Evolutionary conservation across 129 eudicot genomes (phyloP).

Genomic region (Tagetes erecta): DNA sequence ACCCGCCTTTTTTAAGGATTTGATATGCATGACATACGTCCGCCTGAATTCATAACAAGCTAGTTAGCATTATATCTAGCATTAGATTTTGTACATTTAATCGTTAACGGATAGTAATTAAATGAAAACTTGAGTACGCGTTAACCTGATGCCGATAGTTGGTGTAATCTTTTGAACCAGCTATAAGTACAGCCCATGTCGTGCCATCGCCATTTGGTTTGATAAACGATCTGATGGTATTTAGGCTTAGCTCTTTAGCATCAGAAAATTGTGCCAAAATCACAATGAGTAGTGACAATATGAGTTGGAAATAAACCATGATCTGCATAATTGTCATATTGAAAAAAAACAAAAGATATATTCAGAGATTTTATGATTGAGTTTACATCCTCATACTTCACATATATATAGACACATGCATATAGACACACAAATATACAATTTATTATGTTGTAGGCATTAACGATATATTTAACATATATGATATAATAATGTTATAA

Average conservation of each 20-base stretch:
- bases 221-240: background rate
- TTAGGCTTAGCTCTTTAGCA: constrained; percentile 18
- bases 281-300: constrained; percentile 28
- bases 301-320: constrained; percentile 7
- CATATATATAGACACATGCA: too few species aligned
- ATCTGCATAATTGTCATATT: too few species aligned
- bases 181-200: constrained; percentile 82
- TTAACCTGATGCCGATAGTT: constrained; percentile 81
- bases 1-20: constrained; percentile 65
- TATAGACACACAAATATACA: too few species aligned
- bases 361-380: too few species aligned
- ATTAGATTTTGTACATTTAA: too few species aligned
- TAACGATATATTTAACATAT: too few species aligned
- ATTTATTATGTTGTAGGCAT: too few species aligned
- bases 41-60: constrained; percentile 43
- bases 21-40: constrained; percentile 93
- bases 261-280: constrained; percentile 18
- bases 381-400: too few species aligned
- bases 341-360: too few species aligned
- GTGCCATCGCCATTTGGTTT: constrained; percentile 29
- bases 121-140: background rate
- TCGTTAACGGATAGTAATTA: background rate
- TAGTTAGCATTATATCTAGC: too few species aligned
- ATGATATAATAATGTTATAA: too few species aligned
- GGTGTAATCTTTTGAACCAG: constrained; percentile 61